Base-by-base conservation (phyloP, 164 flowering plant species). In the Aristolochia contorta region DNA sequence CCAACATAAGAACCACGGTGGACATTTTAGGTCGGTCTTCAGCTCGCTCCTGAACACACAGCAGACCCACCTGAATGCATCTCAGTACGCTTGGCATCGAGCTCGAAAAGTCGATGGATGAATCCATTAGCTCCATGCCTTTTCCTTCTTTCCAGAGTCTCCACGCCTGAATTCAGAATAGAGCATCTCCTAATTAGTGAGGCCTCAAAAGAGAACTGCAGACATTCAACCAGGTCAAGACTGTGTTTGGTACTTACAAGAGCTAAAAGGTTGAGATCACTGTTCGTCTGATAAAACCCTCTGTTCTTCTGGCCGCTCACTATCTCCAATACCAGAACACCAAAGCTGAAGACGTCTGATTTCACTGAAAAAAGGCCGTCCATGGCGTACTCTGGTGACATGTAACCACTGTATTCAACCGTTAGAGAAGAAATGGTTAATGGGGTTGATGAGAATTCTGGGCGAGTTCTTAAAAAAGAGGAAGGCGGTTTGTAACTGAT, bases 321-420 rank as follows among this genome's bases (percentile, higher is more conserved):
- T 6, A 75, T 77, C 63, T 79, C 80, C 43, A 79, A 41, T 2
- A 77, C 54, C 18, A 79, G 12, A 5, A 79, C 80, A 0, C 83
- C 83, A n/a, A 74, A 79, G 67, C 87, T 78, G 25, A 75, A 80
- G 10, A 80, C 82, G 66, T 82, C 84, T 0, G 82, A 82, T 47
- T 82, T 80, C 10, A 58, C 57, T 0, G 84, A 82, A 22, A 73
- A 78, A 3, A 32, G 58, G 12, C 87, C 87, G 37, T 71, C 64
- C 45, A 72, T 55, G n/a, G 72, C 79, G 58, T 77, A 77, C 54
- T 79, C 80, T 0, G 83, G 83, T 2, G 80, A 57, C 80, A 77
- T 79, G 62, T 79, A 79, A 6, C 80, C 82, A 62, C 80, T 79
- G 70, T 16, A 51, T 47, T 45, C 16, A 21, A 21, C 16, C 7